Percentiles rank a stretch among this genome's conserved stretches.
Conservation (phyloP, 2,329 filamentous ascomycete genomes). For the Aschersonia sp. region DNA sequence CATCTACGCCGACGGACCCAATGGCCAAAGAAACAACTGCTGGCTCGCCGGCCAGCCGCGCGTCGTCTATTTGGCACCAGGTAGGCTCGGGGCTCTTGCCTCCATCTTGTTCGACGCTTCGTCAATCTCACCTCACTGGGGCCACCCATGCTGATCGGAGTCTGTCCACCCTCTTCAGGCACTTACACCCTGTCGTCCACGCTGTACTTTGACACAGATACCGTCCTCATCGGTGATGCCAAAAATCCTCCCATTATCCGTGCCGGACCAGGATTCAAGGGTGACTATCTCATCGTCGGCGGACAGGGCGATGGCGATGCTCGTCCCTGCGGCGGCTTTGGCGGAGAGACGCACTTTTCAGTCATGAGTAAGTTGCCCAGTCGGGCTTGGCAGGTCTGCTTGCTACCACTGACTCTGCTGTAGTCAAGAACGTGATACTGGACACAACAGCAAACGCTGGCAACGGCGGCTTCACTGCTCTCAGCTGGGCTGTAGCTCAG, state of each 20-base stretch:
- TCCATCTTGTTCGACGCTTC: not conserved
- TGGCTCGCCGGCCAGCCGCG: conserved; percentile 8
- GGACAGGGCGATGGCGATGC: not conserved
- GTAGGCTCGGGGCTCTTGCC: not conserved
- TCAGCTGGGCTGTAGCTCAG: conserved; percentile 9
- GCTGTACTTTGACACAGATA: conserved; percentile 27
- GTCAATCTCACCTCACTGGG: too few species aligned
- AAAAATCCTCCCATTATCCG: conserved; percentile 27
- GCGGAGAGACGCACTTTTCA: conserved; percentile 9
- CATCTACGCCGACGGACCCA: conserved; percentile 5
- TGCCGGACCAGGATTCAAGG: conserved; percentile 20
- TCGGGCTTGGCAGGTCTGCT: too few species aligned
- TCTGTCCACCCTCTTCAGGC: conserved; percentile 12
- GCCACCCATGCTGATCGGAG: not conserved
- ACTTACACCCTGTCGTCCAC: conserved; percentile 24
- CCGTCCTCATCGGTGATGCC: conserved; percentile 30
- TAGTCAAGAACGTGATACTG: conserved; percentile 8
- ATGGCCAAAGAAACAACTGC: conserved; percentile 7
- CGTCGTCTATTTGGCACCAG: conserved; percentile 8
- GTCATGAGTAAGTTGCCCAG: conserved; percentile 5
- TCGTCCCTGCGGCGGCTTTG: conserved; percentile 3
- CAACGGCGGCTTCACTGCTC: conserved; percentile 5
- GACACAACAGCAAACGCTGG: conserved; percentile 7
- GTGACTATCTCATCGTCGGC: conserved; percentile 19
- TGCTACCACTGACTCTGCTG: too few species aligned